A percentile compares a stretch with the other conserved stretches of the same genome.
These are phyloP conservation scores for Irpex sp. DNA, from an alignment of 1,284 basidiomycete genomes.

Conservation along the genomic window DNA sequence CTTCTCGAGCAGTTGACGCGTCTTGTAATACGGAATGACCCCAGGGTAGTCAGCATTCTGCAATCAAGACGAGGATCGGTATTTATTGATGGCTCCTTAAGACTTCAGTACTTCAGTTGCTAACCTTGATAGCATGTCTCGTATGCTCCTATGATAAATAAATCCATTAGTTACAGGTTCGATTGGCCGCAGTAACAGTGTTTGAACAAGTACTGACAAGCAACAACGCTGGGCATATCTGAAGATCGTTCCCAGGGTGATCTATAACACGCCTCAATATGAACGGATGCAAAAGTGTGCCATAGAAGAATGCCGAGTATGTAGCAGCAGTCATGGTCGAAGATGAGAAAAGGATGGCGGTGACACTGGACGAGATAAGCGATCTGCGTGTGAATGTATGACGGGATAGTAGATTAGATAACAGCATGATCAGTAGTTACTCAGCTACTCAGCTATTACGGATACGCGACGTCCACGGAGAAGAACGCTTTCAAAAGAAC, in stretches of 20 bases:
- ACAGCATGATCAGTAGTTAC: background rate
- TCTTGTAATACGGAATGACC: constrained; percentile 54
- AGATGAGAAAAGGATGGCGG: background rate
- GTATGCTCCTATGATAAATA: constrained; percentile 57
- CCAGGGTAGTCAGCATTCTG: constrained; percentile 73
- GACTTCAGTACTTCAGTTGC: background rate
- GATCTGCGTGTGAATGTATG: background rate
- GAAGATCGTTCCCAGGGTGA: constrained; percentile 37
- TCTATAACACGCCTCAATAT: constrained; percentile 53
- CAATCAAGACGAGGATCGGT: constrained; percentile 29
- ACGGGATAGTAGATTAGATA: background rate
- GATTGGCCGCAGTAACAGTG: no score
- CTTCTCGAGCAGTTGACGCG: constrained; percentile 35
- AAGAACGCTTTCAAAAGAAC: constrained; percentile 19
- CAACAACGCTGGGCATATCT: constrained; percentile 46
- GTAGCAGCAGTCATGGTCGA: background rate
- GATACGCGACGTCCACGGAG: no score
- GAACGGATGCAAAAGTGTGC: constrained; percentile 58
- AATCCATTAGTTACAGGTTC: no score
- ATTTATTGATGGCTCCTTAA: background rate
- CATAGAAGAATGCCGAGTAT: constrained; percentile 78
- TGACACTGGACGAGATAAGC: background rate
- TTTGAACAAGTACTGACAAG: constrained; percentile 29
- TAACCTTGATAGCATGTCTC: constrained; percentile 60
- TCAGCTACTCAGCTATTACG: no score